Base-by-base conservation (phyloP, 1,284 basidiomycete genomes). In the Ustilago tritici region DNA sequence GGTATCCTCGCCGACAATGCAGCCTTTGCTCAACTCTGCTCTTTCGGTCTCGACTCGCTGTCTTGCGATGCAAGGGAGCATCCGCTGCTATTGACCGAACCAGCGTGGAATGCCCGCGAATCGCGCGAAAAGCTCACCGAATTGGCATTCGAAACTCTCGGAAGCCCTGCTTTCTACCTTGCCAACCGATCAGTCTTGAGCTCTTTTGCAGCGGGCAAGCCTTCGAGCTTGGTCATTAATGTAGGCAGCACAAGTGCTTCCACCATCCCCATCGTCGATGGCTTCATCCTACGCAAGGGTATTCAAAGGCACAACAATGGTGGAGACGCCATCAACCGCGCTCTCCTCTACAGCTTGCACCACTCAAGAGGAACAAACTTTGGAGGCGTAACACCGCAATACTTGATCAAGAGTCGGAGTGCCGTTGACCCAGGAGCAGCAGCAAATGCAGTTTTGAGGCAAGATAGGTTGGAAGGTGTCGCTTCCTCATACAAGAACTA, bases 261-360 rank as follows among this genome's bases (percentile, higher is more conserved):
- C 72, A 93, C 97, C 17, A 95, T 94, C 1, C 97, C 97, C 1
- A 93, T 99, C 11, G 94, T 96, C 9, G 97, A 99, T 83, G 97
- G 97, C 0, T 99, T 99, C 83, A 96, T 99, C 41, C 90, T 99
- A 55, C 90, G 95, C 78, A 98, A 98, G 90, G 95, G 95, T 92
- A 73, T 70, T 84, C 78, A 80, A 40, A 77, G 79, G 46, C 83
- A 84, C 59, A 72, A 78, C 56, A 81, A 81, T 43, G 78, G 77
- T 6, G 84, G 84, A 19, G 78, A 82, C 32, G 74, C 82, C 55
- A 70, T 50, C 53, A 72, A 61, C 40, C 68, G 50, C n/a, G 71
- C 68, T 0, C 59, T 76, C n/a, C 49, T 84, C 8, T 80, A 79
- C 68, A 78, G 77, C 32, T 70, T 85, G 43, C 72, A 78, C 35